phyloP scores from a whole-genome alignment of 176 grass and related monocot genomes.

The Neostapfia colusana region DNA sequence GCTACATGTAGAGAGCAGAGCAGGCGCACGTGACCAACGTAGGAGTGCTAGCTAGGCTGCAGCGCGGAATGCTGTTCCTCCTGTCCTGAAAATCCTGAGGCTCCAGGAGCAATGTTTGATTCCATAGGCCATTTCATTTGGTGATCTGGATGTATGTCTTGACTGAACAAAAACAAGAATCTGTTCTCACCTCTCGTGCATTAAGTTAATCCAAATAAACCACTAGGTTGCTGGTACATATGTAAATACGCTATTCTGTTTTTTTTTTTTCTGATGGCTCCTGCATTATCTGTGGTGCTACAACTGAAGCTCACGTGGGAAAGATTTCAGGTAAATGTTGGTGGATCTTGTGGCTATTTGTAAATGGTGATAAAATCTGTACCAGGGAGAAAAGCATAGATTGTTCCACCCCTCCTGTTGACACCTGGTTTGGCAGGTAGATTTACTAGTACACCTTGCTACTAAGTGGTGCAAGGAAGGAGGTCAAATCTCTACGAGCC shows the following conservation, averaged over 20 bases:
- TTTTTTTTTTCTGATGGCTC: constrained; percentile 2
- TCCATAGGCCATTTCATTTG: neutral
- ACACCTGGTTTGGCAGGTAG: constrained; percentile 25
- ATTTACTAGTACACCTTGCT: neutral
- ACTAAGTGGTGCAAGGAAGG: neutral
- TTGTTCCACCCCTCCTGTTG: constrained; percentile 24
- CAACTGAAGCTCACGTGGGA: constrained; percentile 29
- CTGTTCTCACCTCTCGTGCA: neutral
- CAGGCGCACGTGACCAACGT: constrained; percentile 17
- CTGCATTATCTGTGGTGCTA: constrained; percentile 13
- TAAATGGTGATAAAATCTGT: constrained; percentile 33
- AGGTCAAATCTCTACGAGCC: constrained; percentile 41
- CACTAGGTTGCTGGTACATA: neutral
- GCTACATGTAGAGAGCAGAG: neutral
- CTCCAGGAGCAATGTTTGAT: neutral
- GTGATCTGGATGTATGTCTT: neutral
- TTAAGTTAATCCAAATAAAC: neutral
- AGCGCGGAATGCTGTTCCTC: neutral
- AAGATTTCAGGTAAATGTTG: constrained; percentile 9
- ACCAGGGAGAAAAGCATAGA: constrained; percentile 26
- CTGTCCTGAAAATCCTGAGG: neutral
- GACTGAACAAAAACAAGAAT: neutral
- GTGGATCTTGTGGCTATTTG: constrained; percentile 7
- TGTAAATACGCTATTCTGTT: neutral
- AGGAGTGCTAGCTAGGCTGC: neutral